Percentiles rank a stretch among this genome's conserved stretches.
phyloP scores from a whole-genome alignment of 306 rosid species.

The Quercus engelmannii region DNA sequence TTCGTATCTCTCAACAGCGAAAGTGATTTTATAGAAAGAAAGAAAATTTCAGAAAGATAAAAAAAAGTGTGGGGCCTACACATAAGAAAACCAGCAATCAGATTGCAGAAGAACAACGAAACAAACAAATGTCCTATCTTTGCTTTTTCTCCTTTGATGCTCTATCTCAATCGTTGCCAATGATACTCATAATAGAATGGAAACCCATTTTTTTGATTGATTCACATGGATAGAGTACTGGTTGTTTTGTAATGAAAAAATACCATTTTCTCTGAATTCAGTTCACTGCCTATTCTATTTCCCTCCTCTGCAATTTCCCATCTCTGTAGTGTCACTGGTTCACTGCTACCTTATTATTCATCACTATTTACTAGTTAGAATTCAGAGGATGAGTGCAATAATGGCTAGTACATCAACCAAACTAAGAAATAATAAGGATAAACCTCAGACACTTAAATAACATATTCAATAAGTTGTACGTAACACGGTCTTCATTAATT shows the following conservation, averaged over 20 bases:
- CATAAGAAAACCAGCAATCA: not conserved
- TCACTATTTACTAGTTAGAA: not conserved
- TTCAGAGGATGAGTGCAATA: not conserved
- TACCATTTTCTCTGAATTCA: not conserved
- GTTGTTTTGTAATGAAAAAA: not conserved
- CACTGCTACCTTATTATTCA: not conserved
- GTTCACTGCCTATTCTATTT: not conserved
- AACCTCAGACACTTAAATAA: not conserved
- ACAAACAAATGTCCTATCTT: conserved; percentile 6
- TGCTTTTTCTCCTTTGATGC: conserved; percentile 2
- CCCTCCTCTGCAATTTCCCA: not conserved
- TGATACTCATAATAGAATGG: conserved; percentile 7
- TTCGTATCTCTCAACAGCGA: conserved; percentile 7
- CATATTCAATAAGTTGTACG: conserved; percentile 8
- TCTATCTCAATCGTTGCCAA: conserved; percentile 9
- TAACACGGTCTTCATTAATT: not conserved
- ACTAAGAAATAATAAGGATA: conserved; percentile 31
- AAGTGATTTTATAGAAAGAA: not conserved
- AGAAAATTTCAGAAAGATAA: not conserved
- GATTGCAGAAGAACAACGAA: conserved; percentile 3
- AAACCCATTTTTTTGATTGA: conserved; percentile 29
- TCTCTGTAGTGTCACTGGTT: not conserved
- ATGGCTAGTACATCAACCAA: conserved; percentile 17
- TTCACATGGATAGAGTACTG: conserved; percentile 23
- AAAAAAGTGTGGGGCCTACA: not conserved